phyloP scores from a whole-genome alignment of 371 early-diverging fungal species.

The Mucor mucedo region DNA sequence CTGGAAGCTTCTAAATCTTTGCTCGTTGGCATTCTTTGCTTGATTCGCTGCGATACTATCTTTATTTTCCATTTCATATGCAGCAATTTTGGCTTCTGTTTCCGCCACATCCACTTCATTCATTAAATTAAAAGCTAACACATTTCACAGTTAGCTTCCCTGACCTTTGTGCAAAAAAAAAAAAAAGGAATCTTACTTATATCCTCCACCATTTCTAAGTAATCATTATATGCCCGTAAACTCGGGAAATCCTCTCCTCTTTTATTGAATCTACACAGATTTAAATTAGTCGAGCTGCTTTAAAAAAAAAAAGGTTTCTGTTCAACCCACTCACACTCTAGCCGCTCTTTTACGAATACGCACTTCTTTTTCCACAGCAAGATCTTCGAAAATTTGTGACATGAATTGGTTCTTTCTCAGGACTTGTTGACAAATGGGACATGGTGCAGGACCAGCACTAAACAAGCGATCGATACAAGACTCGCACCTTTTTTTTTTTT shows the following conservation, averaged over 20 bases:
- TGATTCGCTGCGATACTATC: conserved; percentile 79
- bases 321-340: conserved; percentile 63
- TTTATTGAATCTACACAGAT: conserved; percentile 78
- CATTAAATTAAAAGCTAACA: conserved; percentile 80
- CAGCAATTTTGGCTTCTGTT: conserved; percentile 80
- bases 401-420: conserved; percentile 87
- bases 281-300: neutral
- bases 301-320: neutral
- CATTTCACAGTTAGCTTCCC: neutral
- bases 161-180: no score
- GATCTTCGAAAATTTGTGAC: conserved; percentile 91
- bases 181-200: conserved; percentile 60
- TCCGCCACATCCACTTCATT: conserved; percentile 87
- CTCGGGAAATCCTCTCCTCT: conserved; percentile 88
- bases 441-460: conserved; percentile 87
- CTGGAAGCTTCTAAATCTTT: conserved; percentile 44
- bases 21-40: conserved; percentile 59
- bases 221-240: conserved; percentile 84
- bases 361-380: conserved; percentile 95
- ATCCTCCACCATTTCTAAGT: conserved; percentile 91
- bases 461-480: conserved; percentile 88
- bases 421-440: conserved; percentile 88
- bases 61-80: conserved; percentile 81
- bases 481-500: conserved; percentile 73
- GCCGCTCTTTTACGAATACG: conserved; percentile 82